These are phyloP conservation scores for Metarhizium brunneum DNA, from an alignment of 2,329 filamentous ascomycete genomes.

Conservation along the genomic window DNA sequence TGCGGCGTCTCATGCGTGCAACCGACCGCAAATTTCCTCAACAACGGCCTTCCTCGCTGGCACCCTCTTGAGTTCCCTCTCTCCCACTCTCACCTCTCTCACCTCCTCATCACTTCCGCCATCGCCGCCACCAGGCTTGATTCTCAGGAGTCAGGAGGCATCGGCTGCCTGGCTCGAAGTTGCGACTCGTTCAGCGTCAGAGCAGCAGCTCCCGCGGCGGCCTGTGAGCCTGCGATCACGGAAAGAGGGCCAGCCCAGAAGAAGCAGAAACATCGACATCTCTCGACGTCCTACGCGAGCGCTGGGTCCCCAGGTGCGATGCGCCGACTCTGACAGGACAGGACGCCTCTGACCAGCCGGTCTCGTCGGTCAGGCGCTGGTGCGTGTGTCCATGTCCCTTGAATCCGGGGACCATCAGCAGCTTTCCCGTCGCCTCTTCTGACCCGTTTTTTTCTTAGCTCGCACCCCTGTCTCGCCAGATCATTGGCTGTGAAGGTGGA, in stretches of 20 bases:
- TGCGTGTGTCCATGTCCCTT: neutral
- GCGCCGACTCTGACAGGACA: neutral
- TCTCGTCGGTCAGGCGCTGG: neutral
- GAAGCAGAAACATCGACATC: neutral
- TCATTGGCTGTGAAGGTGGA: neutral
- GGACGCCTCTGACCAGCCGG: neutral
- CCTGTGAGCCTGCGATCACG: no score
- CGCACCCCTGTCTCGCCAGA: neutral
- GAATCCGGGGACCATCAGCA: neutral
- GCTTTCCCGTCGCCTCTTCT: neutral
- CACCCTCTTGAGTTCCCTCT: neutral
- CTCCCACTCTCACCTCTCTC: neutral
- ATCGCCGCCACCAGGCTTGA: neutral
- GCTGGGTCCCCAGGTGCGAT: constrained; percentile 2
- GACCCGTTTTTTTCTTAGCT: neutral
- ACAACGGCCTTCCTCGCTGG: neutral
- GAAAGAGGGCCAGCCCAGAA: no score
- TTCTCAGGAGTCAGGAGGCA: neutral
- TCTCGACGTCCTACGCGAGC: neutral
- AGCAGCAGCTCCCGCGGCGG: no score
- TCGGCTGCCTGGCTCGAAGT: neutral
- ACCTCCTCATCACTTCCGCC: neutral
- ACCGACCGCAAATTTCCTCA: constrained; percentile 2
- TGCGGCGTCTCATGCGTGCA: constrained; percentile 6
- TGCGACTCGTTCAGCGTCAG: no score